Evolutionary conservation across 306 rosid species (phyloP).

Genomic region (Mucuna pruriens): DNA sequence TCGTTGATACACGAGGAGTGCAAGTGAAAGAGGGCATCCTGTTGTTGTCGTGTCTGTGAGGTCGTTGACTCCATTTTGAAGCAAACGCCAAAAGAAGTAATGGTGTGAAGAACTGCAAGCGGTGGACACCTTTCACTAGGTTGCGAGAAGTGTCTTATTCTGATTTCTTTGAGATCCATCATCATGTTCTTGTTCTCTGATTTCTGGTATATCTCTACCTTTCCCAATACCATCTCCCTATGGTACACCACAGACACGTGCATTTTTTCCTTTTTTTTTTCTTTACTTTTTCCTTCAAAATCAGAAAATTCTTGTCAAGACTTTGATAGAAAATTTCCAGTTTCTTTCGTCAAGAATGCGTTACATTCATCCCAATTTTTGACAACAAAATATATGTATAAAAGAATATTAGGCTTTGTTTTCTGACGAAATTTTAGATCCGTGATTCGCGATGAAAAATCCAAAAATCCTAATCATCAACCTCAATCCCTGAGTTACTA

Average conservation of each 20-base stretch:
- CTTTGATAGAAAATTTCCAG: slow-evolving; percentile 19
- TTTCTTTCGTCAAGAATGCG: slow-evolving; percentile 41
- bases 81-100: slow-evolving; percentile 70
- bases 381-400: slow-evolving; percentile 7
- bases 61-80: slow-evolving; percentile 92
- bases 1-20: slow-evolving; percentile 87
- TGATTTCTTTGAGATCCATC: slow-evolving; percentile 84
- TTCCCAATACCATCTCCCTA: slow-evolving; percentile 74
- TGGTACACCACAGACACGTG: slow-evolving; percentile 63
- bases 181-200: slow-evolving; percentile 58
- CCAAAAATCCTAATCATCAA: slow-evolving; percentile 19
- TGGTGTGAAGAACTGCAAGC: slow-evolving; percentile 88
- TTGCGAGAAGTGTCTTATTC: slow-evolving; percentile 76
- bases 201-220: slow-evolving; percentile 68
- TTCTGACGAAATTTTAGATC: slow-evolving; percentile 57
- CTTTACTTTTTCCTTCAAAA: slow-evolving; percentile 20
- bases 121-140: slow-evolving; percentile 94
- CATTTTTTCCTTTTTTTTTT: slow-evolving; percentile 39
- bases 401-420: slow-evolving; percentile 34
- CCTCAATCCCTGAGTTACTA: not conserved
- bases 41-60: slow-evolving; percentile 30
- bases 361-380: slow-evolving; percentile 57
- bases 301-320: not conserved
- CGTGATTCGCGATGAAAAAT: slow-evolving; percentile 44
- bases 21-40: slow-evolving; percentile 73